Percentiles rank a stretch among this genome's conserved stretches.
phyloP scores from a whole-genome alignment of 23 red algal genomes.

The Cyanidioschyzon merolae region DNA sequence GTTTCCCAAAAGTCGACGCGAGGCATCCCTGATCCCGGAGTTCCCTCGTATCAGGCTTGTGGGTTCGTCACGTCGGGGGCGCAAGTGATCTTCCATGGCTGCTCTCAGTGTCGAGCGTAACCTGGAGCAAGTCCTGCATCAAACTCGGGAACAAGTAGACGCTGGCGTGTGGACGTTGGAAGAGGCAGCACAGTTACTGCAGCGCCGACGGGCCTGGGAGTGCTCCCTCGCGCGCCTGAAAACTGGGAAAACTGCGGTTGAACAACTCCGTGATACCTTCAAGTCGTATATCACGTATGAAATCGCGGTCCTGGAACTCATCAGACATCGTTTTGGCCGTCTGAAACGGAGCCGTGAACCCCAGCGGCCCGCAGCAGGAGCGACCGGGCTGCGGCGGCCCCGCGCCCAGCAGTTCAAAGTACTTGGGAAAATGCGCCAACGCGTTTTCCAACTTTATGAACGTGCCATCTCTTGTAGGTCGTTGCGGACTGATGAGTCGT shows the following conservation, averaged over 20 bases:
- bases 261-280: neutral
- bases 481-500: neutral
- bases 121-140: neutral
- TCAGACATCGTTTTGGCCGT: neutral
- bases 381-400: neutral
- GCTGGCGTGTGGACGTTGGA: neutral
- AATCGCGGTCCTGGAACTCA: neutral
- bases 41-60: too few relatives aligned
- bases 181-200: neutral
- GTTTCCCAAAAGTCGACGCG: too few relatives aligned
- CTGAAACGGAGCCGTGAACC: neutral
- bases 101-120: neutral
- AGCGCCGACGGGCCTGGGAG: neutral
- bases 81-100: neutral
- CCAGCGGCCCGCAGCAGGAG: neutral
- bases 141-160: neutral
- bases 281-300: neutral
- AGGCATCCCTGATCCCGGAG: too few relatives aligned
- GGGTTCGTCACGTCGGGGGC: too few relatives aligned
- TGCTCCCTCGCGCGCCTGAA: neutral
- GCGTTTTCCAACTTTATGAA: neutral
- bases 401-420: neutral
- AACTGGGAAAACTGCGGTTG: neutral
- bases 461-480: neutral
- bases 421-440: neutral